Evolutionary conservation across 495 filamentous ascomycete genomes (phyloP).

Genomic region (Tuber brumale): DNA sequence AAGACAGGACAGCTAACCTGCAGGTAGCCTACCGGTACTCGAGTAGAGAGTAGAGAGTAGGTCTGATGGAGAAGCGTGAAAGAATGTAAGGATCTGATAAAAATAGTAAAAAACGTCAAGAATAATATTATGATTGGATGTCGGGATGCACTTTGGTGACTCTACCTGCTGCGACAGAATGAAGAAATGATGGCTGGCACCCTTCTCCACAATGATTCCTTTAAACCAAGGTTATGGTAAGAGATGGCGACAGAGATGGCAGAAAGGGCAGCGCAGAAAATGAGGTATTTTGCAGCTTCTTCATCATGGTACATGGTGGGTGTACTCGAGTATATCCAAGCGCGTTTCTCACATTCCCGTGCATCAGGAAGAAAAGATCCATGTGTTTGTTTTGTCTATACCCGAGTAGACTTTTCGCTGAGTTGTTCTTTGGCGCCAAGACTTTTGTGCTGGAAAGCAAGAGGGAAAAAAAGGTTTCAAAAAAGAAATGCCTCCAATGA

Average conservation of each 20-base stretch:
- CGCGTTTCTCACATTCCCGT: background rate
- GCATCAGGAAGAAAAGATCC: background rate
- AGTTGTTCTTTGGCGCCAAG: background rate
- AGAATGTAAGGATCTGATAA: background rate
- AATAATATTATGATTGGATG: background rate
- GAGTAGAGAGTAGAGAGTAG: background rate
- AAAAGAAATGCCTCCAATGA: slow-evolving; percentile 6
- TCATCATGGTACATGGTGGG: background rate
- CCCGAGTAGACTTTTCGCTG: background rate
- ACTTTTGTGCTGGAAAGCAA: background rate
- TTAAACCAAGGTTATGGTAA: background rate
- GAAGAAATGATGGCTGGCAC: background rate
- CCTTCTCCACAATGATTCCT: background rate
- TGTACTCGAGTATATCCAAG: background rate
- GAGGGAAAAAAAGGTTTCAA: background rate
- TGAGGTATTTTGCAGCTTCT: background rate
- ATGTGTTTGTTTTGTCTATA: background rate
- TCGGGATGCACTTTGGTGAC: background rate
- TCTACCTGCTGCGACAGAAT: background rate
- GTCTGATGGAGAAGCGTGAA: background rate
- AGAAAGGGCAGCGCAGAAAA: background rate
- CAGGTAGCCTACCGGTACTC: background rate
- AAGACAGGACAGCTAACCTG: background rate
- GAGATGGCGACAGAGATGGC: background rate
- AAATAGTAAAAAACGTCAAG: background rate